Percentiles rank a stretch among this genome's conserved stretches.
These are phyloP conservation scores for Durusdinium trenchii DNA, from an alignment of 73 alveolate species.

Conservation along the genomic window DNA sequence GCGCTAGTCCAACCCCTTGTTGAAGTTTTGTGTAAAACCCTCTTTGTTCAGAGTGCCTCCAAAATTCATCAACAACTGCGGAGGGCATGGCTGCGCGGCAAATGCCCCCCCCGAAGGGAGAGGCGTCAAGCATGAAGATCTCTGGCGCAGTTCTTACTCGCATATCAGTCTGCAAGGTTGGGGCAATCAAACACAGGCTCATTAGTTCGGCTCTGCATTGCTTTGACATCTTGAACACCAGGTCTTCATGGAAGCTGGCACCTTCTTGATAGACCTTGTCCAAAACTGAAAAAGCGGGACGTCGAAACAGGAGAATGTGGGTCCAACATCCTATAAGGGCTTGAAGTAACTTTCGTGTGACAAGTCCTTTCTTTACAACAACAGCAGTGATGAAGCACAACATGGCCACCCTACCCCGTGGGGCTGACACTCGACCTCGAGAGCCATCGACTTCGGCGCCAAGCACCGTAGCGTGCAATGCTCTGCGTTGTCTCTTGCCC, in stretches of 20 bases:
- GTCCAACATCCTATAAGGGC: background rate
- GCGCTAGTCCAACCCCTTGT: too few relatives aligned
- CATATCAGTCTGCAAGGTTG: background rate
- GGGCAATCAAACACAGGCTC: background rate
- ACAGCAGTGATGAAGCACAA: background rate
- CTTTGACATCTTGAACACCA: background rate
- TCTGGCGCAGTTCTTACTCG: background rate
- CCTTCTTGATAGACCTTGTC: background rate
- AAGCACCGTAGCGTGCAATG: background rate
- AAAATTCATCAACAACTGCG: background rate
- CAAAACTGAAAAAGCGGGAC: background rate
- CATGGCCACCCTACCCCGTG: background rate
- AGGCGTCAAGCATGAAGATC: background rate
- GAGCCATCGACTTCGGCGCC: constrained; percentile 10
- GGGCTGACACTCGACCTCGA: background rate
- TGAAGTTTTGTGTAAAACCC: background rate
- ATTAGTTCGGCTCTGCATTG: background rate
- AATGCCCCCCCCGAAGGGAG: background rate
- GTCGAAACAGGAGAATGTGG: background rate
- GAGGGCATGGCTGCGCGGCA: background rate
- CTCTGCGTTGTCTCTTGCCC: background rate
- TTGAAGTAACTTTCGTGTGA: background rate
- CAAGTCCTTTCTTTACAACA: background rate
- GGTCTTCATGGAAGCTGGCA: background rate
- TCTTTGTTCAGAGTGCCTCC: background rate